A percentile compares a stretch with the other conserved stretches of the same genome.
Conservation (phyloP, 1,139 yeast genomes). For the Hansenula sp. region DNA sequence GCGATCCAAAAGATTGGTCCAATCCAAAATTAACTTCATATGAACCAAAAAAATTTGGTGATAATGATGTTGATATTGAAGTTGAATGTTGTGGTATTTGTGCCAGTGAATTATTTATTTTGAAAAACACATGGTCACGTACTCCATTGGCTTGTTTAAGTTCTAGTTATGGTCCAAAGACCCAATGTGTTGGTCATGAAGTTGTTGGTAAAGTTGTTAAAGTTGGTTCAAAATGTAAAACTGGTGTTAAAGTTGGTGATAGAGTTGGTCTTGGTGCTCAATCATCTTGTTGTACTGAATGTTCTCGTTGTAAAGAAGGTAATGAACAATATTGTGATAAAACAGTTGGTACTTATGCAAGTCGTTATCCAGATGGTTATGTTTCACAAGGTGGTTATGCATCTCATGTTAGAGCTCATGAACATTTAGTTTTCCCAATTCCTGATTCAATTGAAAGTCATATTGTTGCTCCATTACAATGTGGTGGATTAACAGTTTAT, state of each 20-base stretch:
- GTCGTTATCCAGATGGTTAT: conserved; percentile 38
- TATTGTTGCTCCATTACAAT: conserved; percentile 45
- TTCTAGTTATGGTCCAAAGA: conserved; percentile 25
- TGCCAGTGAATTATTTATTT: conserved; percentile 46
- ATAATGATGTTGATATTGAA: conserved; percentile 32
- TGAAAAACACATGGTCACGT: conserved; percentile 33
- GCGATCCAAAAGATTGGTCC: conserved; percentile 37
- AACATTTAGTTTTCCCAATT: conserved; percentile 42
- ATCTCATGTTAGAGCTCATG: conserved; percentile 43
- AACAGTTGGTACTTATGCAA: conserved; percentile 39
- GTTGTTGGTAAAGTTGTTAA: conserved; percentile 41
- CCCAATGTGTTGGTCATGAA: conserved; percentile 46
- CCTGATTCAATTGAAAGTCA: conserved; percentile 40
- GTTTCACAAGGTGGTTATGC: conserved; percentile 54
- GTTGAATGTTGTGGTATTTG: conserved; percentile 50
- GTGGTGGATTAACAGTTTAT: conserved; percentile 50
- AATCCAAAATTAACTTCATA: conserved; percentile 34
- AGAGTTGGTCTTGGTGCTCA: conserved; percentile 52
- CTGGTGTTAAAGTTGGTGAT: conserved; percentile 36
- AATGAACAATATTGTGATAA: conserved; percentile 46
- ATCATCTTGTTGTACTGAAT: conserved; percentile 39
- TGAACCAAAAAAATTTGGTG: conserved; percentile 28
- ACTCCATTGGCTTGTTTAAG: conserved; percentile 28
- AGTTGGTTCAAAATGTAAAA: conserved; percentile 35
- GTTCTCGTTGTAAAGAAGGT: conserved; percentile 36